A percentile compares a stretch with the other conserved stretches of the same genome.
These are phyloP conservation scores for Fusarium virguliforme DNA, from an alignment of 2,329 filamentous ascomycete species.

Conservation along the genomic window DNA sequence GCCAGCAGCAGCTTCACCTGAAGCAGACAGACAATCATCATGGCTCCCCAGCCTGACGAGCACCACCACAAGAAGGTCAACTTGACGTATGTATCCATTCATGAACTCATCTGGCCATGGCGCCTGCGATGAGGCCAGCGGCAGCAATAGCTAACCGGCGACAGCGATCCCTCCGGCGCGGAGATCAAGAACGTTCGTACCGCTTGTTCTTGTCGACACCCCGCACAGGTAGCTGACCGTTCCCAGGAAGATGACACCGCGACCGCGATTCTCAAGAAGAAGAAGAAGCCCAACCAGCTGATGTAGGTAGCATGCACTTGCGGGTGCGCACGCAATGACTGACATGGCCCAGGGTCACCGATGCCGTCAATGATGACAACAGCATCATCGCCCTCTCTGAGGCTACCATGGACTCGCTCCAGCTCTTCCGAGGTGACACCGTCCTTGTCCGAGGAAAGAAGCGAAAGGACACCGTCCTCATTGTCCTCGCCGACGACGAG, in stretches of 20 bases:
- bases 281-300: conserved; percentile 99
- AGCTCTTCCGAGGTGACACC: conserved; percentile 98
- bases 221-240: conserved; percentile 55
- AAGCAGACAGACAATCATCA: conserved; percentile 64
- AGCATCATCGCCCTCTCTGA: conserved; percentile 98
- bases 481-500: conserved; percentile 97
- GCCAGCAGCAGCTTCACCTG: conserved; percentile 49
- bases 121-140: conserved; percentile 8
- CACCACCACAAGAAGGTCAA: conserved; percentile 82
- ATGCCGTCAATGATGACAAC: conserved; percentile 99
- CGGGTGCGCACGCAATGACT: conserved; percentile 40
- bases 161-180: conserved; percentile 89
- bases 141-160: conserved; percentile 56
- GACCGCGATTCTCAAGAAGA: conserved; percentile 99
- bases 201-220: conserved; percentile 37
- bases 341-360: conserved; percentile 82
- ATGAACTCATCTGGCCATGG: neutral
- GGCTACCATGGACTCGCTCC: conserved; percentile 98
- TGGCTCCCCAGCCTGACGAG: conserved; percentile 79
- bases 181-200: conserved; percentile 84
- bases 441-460: conserved; percentile 99
- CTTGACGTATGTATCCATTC: conserved; percentile 74
- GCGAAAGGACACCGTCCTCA: conserved; percentile 98
- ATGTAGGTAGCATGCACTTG: conserved; percentile 75
- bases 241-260: conserved; percentile 87